Evolutionary conservation across 2,329 filamentous ascomycete genomes (phyloP).

Genomic region (Alternaria sp.): DNA sequence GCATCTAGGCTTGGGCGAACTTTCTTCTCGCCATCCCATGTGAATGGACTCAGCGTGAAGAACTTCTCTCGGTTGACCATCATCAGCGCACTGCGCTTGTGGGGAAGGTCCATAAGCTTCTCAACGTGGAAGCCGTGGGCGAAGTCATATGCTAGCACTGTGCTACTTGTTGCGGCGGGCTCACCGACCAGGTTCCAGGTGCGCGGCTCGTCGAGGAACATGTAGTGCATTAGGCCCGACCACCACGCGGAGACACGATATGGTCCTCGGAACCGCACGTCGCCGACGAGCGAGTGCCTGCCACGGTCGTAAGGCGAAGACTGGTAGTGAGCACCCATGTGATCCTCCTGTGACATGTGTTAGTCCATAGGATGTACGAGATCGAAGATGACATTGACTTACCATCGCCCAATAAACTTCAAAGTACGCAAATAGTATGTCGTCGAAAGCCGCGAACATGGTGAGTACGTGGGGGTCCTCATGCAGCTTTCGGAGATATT

Average conservation of each 20-base stretch:
- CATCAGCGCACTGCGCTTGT: constrained; percentile 73
- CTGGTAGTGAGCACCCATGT: constrained; percentile 64
- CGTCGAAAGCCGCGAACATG: constrained; percentile 74
- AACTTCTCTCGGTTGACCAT: constrained; percentile 70
- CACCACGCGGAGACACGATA: constrained; percentile 65
- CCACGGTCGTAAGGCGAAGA: constrained; percentile 65
- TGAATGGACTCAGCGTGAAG: constrained; percentile 69
- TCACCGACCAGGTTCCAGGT: constrained; percentile 67
- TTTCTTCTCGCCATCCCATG: constrained; percentile 46
- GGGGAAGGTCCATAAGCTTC: constrained; percentile 74
- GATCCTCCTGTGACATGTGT: constrained; percentile 58
- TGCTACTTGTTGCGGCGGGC: constrained; percentile 73
- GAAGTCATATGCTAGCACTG: constrained; percentile 76
- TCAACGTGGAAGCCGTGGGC: constrained; percentile 75
- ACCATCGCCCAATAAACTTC: constrained; percentile 80
- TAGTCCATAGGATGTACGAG: constrained; percentile 3
- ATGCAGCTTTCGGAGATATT: constrained; percentile 72
- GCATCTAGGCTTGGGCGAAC: constrained; percentile 45
- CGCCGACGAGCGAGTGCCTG: constrained; percentile 65
- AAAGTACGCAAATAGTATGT: constrained; percentile 75
- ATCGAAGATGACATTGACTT: constrained; percentile 19
- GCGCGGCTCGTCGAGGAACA: constrained; percentile 65
- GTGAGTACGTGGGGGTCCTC: constrained; percentile 75
- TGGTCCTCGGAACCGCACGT: constrained; percentile 61
- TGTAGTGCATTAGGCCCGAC: constrained; percentile 64